A percentile compares a stretch with the other conserved stretches of the same genome.
Evolutionary conservation across 2,329 filamentous ascomycete genomes (phyloP).

Genomic region (Drechmeria coniospora): DNA sequence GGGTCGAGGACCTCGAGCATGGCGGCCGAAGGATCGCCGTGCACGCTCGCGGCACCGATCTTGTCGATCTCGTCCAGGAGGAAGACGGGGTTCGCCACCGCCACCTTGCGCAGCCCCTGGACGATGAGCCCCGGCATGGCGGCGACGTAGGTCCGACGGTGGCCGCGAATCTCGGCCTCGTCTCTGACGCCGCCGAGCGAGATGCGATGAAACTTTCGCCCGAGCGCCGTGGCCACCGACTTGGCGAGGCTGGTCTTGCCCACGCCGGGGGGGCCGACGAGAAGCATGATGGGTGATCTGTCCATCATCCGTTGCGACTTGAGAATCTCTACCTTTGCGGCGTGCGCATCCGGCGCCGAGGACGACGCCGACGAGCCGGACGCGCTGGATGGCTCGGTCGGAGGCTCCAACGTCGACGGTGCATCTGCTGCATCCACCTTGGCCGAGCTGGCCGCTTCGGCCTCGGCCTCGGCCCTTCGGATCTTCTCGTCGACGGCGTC

Average conservation of each 20-base stretch:
- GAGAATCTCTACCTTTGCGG: slow-evolving; percentile 56
- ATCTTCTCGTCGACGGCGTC: slow-evolving; percentile 70
- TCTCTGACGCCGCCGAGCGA: slow-evolving; percentile 91
- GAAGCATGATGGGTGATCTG: slow-evolving; percentile 86
- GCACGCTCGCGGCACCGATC: slow-evolving; percentile 76
- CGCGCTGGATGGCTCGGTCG: slow-evolving; percentile 12
- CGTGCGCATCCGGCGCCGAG: slow-evolving; percentile 18
- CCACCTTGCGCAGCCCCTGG: slow-evolving; percentile 86
- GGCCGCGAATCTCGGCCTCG: slow-evolving; percentile 91
- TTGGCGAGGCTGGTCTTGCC: slow-evolving; percentile 93
- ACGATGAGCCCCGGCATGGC: slow-evolving; percentile 98
- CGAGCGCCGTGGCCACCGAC: slow-evolving; percentile 80
- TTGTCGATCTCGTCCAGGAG: slow-evolving; percentile 97
- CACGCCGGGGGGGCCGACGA: slow-evolving; percentile 85
- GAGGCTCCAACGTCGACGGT: slow-evolving; percentile 14
- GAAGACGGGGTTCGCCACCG: slow-evolving; percentile 89
- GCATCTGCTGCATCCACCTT: too few relatives aligned
- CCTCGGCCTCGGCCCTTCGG: slow-evolving; percentile 46
- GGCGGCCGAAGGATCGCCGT: slow-evolving; percentile 88
- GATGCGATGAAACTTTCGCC: slow-evolving; percentile 91
- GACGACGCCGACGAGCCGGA: slow-evolving; percentile 7
- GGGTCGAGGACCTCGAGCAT: slow-evolving; percentile 97
- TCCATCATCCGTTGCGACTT: slow-evolving; percentile 77
- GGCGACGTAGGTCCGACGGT: slow-evolving; percentile 89
- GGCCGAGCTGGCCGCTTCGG: too few relatives aligned